Conservation (phyloP, 176 grass and related monocot species). For the Bolboschoenus planiculmis region DNA sequence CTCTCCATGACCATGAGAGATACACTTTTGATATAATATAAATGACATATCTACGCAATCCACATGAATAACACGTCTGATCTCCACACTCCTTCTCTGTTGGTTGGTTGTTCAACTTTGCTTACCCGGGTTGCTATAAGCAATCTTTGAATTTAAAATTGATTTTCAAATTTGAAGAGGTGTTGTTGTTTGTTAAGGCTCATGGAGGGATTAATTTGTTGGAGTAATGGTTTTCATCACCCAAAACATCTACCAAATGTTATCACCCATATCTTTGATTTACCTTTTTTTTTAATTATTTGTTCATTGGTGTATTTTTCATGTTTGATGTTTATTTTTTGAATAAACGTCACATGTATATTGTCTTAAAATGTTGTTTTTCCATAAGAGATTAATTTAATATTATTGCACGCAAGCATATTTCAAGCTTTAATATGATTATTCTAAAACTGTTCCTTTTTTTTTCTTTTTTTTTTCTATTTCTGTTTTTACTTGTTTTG, state of each 20-base stretch:
- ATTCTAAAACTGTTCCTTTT: background rate
- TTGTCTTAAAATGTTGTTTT: background rate
- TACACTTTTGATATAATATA: conserved; percentile 66
- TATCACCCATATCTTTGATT: background rate
- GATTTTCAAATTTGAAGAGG: conserved; percentile 19
- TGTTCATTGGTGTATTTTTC: background rate
- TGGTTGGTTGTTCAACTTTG: conserved; percentile 32
- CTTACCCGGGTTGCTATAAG: conserved; percentile 23
- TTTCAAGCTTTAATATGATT: background rate
- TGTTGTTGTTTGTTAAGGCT: background rate
- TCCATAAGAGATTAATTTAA: background rate
- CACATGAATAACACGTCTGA: conserved; percentile 52
- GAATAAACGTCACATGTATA: no score
- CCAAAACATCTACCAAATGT: background rate
- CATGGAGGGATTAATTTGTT: no score
- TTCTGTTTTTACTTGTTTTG: background rate
- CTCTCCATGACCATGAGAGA: conserved; percentile 29
- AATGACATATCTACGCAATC: conserved; percentile 77
- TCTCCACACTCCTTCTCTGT: conserved; percentile 31
- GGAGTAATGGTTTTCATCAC: no score
- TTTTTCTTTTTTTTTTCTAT: background rate
- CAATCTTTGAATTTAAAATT: conserved; percentile 30
- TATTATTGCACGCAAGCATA: background rate
- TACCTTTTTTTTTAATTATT: background rate
- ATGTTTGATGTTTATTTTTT: no score